A percentile compares a stretch with the other conserved stretches of the same genome.
These are phyloP conservation scores for Aureobasidium sp. DNA, from an alignment of 2,329 filamentous ascomycete genomes.

Conservation along the genomic window DNA sequence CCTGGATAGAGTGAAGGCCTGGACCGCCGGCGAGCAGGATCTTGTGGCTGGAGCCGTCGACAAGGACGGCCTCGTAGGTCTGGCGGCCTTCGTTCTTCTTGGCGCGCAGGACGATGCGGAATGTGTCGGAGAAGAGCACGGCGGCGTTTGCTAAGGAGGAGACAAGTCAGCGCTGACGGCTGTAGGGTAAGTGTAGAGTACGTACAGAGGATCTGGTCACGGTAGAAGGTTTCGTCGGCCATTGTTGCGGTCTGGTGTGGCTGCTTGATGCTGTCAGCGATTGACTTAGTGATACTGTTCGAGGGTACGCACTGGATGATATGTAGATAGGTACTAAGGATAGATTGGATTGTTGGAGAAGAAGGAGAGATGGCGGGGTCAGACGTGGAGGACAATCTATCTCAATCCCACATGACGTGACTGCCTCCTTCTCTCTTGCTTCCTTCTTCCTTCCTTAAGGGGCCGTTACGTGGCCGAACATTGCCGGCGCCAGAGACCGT, in stretches of 20 bases:
- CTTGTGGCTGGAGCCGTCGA: conserved; percentile 11
- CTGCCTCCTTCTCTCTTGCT: not conserved
- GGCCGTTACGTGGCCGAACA: not conserved
- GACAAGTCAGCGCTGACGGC: not conserved
- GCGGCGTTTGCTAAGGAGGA: conserved; percentile 8
- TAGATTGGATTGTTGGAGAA: not conserved
- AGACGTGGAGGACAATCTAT: not conserved
- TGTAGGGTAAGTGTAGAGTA: not conserved
- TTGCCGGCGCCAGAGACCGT: not conserved
- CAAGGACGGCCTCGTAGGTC: conserved; percentile 11
- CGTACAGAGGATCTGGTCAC: conserved; percentile 16
- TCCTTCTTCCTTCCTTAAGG: not conserved
- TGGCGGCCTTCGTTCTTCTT: conserved; percentile 6
- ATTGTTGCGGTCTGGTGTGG: not conserved
- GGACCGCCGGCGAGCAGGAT: conserved; percentile 8
- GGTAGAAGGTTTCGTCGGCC: conserved; percentile 16
- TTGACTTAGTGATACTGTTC: no score
- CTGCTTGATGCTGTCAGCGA: not conserved
- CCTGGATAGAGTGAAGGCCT: conserved; percentile 7
- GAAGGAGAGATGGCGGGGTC: conserved; percentile 7
- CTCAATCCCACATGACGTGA: not conserved
- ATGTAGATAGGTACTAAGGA: not conserved
- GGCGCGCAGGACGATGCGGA: conserved; percentile 13
- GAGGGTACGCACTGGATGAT: not conserved
- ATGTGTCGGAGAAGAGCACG: conserved; percentile 12